Evolutionary conservation across 2,329 filamentous ascomycete species (phyloP), one percentile per base, ranked within the genome.

Genomic region (Penicillium brasilianum): DNA sequence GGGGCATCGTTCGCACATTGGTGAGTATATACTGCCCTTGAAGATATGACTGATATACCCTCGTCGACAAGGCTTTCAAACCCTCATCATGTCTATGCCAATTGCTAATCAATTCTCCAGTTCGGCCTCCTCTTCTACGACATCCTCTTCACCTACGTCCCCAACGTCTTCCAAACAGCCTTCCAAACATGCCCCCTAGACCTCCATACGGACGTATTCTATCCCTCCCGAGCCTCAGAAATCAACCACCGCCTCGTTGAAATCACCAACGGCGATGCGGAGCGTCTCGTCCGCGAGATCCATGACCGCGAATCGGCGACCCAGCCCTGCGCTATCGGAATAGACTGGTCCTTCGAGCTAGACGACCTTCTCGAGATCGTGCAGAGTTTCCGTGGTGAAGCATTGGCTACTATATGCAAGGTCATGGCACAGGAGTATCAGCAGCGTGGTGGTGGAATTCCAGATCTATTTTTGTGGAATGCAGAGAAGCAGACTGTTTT

Each of bases 391-490:
- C 83, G 88, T 32, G 89, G 91, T n/a, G 86, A 88, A 63, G 92
- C 91, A 1, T 81, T 99, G 61, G 91, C 91, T 6, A 88, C 88
- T 0, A 84, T 98, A 32, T 97, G 95, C 80, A 95, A 94, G 77
- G 92, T 98, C 43, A 88, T 98, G 84, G 93, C 92, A 43, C 93
- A 99, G 78, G 95, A 99, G 76, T 99, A 99, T 77, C 87, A 88
- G 65, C 89, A 92, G 69, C 82, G 95, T 53, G 92, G 91, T 4
- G 90, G 92, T 16, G 95, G 95, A 0, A 89, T 99, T 62, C 95
- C 95, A 3, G 95, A 99, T 81, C 79, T 99, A 64, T 90, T 99
- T 65, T 83, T 99, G 2, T 99, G 95, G 95, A 86, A 87, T 69
- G 70, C 78, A 25, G 80, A 78, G 57, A 81, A 72, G 59, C 81